These are phyloP conservation scores for Mikania micrantha DNA, from an alignment of 129 eudicot genomes.

Conservation along the genomic window DNA sequence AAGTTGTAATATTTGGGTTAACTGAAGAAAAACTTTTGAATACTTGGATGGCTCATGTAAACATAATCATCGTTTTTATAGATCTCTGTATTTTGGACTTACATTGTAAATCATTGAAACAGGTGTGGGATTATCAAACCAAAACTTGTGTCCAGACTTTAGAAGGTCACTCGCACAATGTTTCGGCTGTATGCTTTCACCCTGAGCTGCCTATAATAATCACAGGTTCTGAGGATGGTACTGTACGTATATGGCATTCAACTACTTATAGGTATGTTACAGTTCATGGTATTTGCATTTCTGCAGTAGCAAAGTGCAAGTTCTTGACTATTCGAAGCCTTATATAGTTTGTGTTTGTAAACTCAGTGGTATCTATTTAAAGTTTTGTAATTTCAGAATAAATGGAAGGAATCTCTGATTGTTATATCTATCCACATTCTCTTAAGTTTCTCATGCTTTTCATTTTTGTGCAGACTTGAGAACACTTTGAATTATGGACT, in stretches of 20 bases:
- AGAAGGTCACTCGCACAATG: conserved; percentile 98
- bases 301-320: background rate
- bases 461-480: conserved; percentile 63
- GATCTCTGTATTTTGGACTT: background rate
- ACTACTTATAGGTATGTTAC: conserved; percentile 71
- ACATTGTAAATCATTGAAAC: conserved; percentile 27
- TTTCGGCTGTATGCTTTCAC: conserved; percentile 87
- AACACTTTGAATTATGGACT: conserved; percentile 82
- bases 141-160: conserved; percentile 88
- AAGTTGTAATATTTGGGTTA: background rate
- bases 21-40: background rate
- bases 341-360: background rate
- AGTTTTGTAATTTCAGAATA: background rate
- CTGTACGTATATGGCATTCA: conserved; percentile 91
- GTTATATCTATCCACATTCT: conserved; percentile 5
- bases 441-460: conserved; percentile 7
- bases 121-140: conserved; percentile 99
- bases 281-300: background rate
- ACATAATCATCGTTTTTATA: background rate
- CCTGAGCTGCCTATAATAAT: conserved; percentile 92
- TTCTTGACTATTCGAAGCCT: background rate
- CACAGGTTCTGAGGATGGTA: conserved; percentile 99
- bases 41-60: background rate
- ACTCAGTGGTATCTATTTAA: background rate
- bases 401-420: background rate